Evolutionary conservation across 2,329 filamentous ascomycete species (phyloP), one percentile per base, ranked within the genome.

Genomic region (Aspergillus nomiae): DNA sequence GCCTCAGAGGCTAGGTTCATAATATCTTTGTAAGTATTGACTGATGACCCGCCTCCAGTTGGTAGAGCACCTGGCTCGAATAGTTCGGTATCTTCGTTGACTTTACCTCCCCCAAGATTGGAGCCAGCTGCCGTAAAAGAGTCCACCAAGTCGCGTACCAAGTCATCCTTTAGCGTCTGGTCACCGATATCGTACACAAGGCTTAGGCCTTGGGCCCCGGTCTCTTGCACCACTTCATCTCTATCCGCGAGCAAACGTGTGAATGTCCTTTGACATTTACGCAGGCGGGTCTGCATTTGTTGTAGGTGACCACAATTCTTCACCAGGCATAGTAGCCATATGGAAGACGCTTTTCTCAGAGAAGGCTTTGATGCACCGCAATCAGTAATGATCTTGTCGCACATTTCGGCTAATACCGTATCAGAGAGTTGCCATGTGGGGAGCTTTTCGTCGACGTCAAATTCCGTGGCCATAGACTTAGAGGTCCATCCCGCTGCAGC

Each of bases 1-100:
- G 97, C 94, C 79, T 99, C 95, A 50, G 94, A 92, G n/a, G 95
- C 95, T 55, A 99, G 83, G 69, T 86, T 95, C 77, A 99, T 91
- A 68, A 99, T 98, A 73, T 99, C 95, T 75, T 96, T 97, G 81
- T 99, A 99, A 0, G 94, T 98, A 0, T 92, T 97, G 60, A 98
- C 87, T 0, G 93, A 93, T 68, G 86, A 92, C 9, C 93, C 93
- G 67, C 97, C 92, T 4, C 94, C 92, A 0, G 94, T 98, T 0
- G 94, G 94, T 14, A 98, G 79, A 2, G 92, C 92, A 7, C 95
- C 95, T 1, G 92, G 90, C 63, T 98, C 94, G 69, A 98, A 98
- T 0, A 99, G 83, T 76, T 98, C 91, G 0, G 95, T 99, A 58
- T 98, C 92, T 45, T 91, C 88, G 30, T 92, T 91, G 1, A 99